Evolutionary conservation across 805 yeast genomes (phyloP), one percentile per base, ranked within the genome.

Genomic region (Myxozyma melibiosi): DNA sequence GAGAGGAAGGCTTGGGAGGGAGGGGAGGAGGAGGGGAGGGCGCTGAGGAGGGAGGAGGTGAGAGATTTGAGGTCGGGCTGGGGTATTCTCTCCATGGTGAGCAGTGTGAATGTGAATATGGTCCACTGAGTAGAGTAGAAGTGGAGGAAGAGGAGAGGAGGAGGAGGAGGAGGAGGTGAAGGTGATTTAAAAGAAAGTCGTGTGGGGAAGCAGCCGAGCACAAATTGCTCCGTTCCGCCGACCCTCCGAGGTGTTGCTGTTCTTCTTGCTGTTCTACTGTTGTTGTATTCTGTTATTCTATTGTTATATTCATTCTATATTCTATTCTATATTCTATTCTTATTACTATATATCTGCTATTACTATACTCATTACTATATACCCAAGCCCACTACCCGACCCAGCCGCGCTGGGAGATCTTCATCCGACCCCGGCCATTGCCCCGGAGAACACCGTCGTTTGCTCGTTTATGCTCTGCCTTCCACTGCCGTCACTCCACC

Each of bases 1-100:
- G 25, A 41, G 45, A 44, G 44, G 37, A 51, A 45, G 38, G 24
- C 14, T 9, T 2, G 49, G 13, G 48, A 34, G 14, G 55, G 49
- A 18, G 16, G 25, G 38, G 27, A 22, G 34, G 22, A 9, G 47
- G 37, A 14, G 18, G 48, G 8, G 11, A 31, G 34, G 16, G 40
- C 25, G 25, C n/a, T 7, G 20, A 18, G 25, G 38, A 35, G 30
- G 34, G 22, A 9, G 47, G 37, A 14, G 18, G 48, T 31, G 11
- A 31, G 34, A 35, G 40, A 14, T 7, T 14, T 6, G 18, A 35
- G 16, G 40, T 9, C 40, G 40, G 18, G 40, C 16, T n/a, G 18
- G 40, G 40, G 34, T n/a, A n/a, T n/a, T n/a, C n/a, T n/a, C n/a
- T n/a, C n/a, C n/a, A n/a, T n/a, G n/a, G n/a, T n/a, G n/a, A n/a